Evolutionary conservation across 1,139 yeast genomes (phyloP).

Genomic region (Yamadazyma jaroonii): DNA sequence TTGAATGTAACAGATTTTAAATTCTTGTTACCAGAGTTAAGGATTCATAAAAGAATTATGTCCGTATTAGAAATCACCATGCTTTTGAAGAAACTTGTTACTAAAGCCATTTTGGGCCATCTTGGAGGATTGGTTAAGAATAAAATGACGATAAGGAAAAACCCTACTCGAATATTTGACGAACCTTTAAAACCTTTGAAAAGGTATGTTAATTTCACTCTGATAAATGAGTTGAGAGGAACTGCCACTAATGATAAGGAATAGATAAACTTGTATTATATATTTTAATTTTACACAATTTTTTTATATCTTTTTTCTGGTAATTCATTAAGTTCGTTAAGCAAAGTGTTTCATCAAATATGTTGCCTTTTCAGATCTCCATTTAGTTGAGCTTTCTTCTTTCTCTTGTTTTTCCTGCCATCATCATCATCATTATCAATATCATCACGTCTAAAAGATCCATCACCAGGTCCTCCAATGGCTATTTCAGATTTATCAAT

Average conservation of each 20-base stretch:
- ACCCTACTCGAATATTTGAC: slow-evolving; percentile 1
- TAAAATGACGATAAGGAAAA: slow-evolving; percentile 38
- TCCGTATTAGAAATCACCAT: slow-evolving; percentile 55
- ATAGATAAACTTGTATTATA: background rate
- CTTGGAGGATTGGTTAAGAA: slow-evolving; percentile 57
- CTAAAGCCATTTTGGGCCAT: slow-evolving; percentile 54
- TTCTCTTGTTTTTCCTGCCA: slow-evolving; percentile 28
- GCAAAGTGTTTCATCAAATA: slow-evolving; percentile 17
- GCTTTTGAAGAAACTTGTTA: slow-evolving; percentile 47
- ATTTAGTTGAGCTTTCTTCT: slow-evolving; percentile 31
- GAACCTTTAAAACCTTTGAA: slow-evolving; percentile 23
- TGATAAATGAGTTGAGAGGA: slow-evolving; percentile 12
- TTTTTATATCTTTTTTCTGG: background rate
- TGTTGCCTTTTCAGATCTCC: slow-evolving; percentile 40
- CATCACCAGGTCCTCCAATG: slow-evolving; percentile 51
- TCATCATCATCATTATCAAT: slow-evolving; percentile 41
- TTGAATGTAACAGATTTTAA: slow-evolving; percentile 61
- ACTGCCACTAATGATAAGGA: slow-evolving; percentile 1
- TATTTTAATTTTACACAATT: background rate
- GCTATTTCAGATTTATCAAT: slow-evolving; percentile 71
- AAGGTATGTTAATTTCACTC: slow-evolving; percentile 26
- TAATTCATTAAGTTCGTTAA: background rate
- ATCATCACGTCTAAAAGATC: slow-evolving; percentile 44
- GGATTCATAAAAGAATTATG: slow-evolving; percentile 47
- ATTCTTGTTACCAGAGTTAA: slow-evolving; percentile 51